Evolutionary conservation across 139 green algal genomes (phyloP), one percentile per base, ranked within the genome.

Genomic region (Tetraselmis striata): DNA sequence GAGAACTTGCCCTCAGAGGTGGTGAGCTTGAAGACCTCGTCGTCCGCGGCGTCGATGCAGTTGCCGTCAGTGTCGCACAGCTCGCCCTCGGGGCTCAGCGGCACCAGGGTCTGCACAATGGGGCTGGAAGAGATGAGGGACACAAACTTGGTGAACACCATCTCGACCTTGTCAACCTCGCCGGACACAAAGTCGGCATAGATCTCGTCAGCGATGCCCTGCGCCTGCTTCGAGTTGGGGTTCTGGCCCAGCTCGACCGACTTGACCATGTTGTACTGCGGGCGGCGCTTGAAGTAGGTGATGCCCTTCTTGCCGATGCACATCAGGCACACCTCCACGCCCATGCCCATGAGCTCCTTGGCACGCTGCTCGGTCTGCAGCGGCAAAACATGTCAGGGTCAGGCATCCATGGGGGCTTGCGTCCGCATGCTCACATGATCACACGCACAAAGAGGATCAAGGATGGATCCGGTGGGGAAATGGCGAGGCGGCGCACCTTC

Each of bases 111-210:
- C 90, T 99, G 96, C 76, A 99, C 90, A 77, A 93, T 93, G 30
- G 96, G 97, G 59, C 93, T 88, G 59, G 91, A 94, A 32, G 88
- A 86, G 84, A 99, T 98, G 29, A 99, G 93, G 25, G 95, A 98
- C 77, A 98, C 90, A 88, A 99, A 99, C 91, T 98, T 98, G 83
- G 97, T 99, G 93, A 95, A 99, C 29, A 99, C 85, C 75, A 99
- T 87, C 90, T 98, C 83, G 1, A 93, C 96, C 92, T 99, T 99
- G 94, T 99, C 96, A 1, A 94, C 91, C 80, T 98, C 93, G 80
- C 91, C 87, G 28, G 93, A 93, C 59, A 99, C 93, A 89, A 99
- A 99, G 77, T 95, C 91, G 77, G 95, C 90, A 87, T 98, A 99
- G 84, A 99, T 93, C 90, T 97, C 91, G 84, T 99, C 97, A 25